Percentiles rank a stretch among this genome's conserved stretches.
phyloP scores from a whole-genome alignment of 306 rosid genomes.

The Glycyrrhiza uralensis region DNA sequence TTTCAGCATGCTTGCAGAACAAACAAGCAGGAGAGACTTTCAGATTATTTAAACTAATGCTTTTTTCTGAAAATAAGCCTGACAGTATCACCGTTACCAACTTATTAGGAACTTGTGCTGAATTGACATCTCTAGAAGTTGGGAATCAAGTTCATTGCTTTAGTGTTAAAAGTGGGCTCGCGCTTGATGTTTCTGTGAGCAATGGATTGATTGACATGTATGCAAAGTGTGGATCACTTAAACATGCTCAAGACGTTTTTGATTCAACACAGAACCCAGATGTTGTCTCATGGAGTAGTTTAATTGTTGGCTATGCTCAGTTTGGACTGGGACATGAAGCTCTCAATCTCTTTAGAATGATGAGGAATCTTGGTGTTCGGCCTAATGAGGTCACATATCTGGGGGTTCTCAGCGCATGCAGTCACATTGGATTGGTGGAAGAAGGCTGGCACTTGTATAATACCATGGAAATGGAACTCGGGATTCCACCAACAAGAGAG shows the following conservation, averaged over 20 bases:
- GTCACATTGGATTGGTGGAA: slow-evolving; percentile 71
- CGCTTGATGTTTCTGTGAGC: slow-evolving; percentile 44
- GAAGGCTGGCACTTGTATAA: slow-evolving; percentile 57
- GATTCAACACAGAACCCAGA: slow-evolving; percentile 45
- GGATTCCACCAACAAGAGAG: slow-evolving; percentile 58
- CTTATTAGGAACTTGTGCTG: slow-evolving; percentile 61
- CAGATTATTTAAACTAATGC: slow-evolving; percentile 50
- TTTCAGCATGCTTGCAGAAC: slow-evolving; percentile 62
- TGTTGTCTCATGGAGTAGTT: slow-evolving; percentile 83
- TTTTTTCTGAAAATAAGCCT: slow-evolving; percentile 46
- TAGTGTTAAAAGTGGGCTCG: slow-evolving; percentile 57
- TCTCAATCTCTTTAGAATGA: slow-evolving; percentile 52
- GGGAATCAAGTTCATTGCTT: slow-evolving; percentile 73
- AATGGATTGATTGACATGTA: slow-evolving; percentile 82
- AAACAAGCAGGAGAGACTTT: slow-evolving; percentile 56
- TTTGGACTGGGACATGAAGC: slow-evolving; percentile 69
- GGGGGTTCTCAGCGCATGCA: slow-evolving; percentile 74
- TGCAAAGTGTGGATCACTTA: slow-evolving; percentile 73
- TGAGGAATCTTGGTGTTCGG: slow-evolving; percentile 42
- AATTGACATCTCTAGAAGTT: slow-evolving; percentile 54
- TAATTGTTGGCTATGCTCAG: slow-evolving; percentile 72
- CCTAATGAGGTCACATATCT: slow-evolving; percentile 71
- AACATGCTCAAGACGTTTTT: slow-evolving; percentile 51
- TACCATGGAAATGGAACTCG: slow-evolving; percentile 59
- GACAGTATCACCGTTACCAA: slow-evolving; percentile 57